These are phyloP conservation scores for Rhodamnia rubescens DNA, from an alignment of 345 rosid species.

Conservation along the genomic window DNA sequence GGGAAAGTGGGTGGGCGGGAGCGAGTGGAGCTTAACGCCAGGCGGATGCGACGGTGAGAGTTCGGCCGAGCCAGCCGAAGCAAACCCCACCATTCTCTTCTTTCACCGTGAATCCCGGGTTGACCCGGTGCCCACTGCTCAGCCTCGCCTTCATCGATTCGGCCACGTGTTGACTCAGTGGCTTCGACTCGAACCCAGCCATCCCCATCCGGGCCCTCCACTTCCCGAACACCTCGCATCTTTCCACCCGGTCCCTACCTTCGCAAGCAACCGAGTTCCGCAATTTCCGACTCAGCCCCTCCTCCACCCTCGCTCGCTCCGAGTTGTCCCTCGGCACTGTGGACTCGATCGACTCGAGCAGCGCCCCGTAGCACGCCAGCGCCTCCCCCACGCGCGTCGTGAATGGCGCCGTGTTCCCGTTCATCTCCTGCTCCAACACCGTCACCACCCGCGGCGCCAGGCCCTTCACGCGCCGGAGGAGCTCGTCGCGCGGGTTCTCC, in stretches of 20 bases:
- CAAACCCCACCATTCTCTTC: constrained; percentile 75
- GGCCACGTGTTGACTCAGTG: constrained; percentile 36
- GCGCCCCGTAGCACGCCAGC: constrained; percentile 46
- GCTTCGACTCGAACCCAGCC: constrained; percentile 79
- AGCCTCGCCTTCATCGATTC: constrained; percentile 52
- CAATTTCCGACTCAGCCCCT: constrained; percentile 55
- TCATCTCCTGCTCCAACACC: constrained; percentile 57
- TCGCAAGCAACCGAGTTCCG: constrained; percentile 79
- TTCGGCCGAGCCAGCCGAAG: constrained; percentile 86
- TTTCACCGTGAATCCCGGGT: constrained; percentile 65
- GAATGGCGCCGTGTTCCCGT: constrained; percentile 42
- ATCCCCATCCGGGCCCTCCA: constrained; percentile 92
- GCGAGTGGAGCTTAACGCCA: constrained; percentile 62
- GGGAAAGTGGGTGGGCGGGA: neutral
- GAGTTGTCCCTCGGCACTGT: constrained; percentile 24
- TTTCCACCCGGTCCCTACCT: constrained; percentile 71
- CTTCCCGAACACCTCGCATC: constrained; percentile 94
- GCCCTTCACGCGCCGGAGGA: constrained; percentile 76
- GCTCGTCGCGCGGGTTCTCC: constrained; percentile 87
- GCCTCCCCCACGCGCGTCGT: constrained; percentile 20
- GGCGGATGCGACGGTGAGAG: constrained; percentile 91
- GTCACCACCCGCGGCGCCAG: constrained; percentile 74
- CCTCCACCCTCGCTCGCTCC: constrained; percentile 48
- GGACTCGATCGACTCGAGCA: constrained; percentile 74
- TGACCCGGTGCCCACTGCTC: constrained; percentile 27